phyloP scores from a whole-genome alignment of 768 basidiomycete genomes.

The Amanita muscaria region DNA sequence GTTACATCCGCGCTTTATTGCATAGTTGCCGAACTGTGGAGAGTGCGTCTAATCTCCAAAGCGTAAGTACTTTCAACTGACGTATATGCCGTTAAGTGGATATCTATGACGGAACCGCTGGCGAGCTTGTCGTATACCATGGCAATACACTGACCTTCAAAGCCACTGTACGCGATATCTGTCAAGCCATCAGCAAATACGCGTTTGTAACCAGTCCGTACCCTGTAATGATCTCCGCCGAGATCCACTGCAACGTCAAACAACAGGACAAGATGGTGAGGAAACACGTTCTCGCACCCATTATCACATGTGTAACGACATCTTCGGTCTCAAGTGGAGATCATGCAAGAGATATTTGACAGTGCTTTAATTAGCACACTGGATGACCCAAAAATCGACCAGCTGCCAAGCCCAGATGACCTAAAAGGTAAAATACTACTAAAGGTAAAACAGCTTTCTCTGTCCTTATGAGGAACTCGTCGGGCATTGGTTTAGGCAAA shows the following conservation, averaged over 20 bases:
- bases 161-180: slow-evolving; percentile 75
- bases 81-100: too few relatives aligned
- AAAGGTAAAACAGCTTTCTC: slow-evolving; percentile 43
- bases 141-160: slow-evolving; percentile 88
- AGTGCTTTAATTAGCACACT: slow-evolving; percentile 27
- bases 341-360: slow-evolving; percentile 40
- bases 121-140: slow-evolving; percentile 84
- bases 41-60: too few relatives aligned
- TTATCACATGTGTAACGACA: too few relatives aligned
- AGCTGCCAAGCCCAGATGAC: slow-evolving; percentile 82
- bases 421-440: slow-evolving; percentile 74
- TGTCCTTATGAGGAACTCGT: background rate
- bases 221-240: slow-evolving; percentile 95
- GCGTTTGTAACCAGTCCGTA: slow-evolving; percentile 92
- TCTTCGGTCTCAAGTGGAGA: slow-evolving; percentile 19
- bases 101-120: slow-evolving; percentile 74
- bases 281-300: too few relatives aligned
- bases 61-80: too few relatives aligned
- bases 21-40: too few relatives aligned
- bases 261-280: slow-evolving; percentile 42
- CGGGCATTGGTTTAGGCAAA: slow-evolving; percentile 50
- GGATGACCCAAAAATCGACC: slow-evolving; percentile 36
- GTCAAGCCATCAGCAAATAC: slow-evolving; percentile 82
- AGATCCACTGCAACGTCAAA: slow-evolving; percentile 75
- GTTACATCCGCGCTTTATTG: too few relatives aligned